Percentiles rank a stretch among this genome's conserved stretches.
Evolutionary conservation across 2,329 filamentous ascomycete species (phyloP).

Genomic region (Rhinocladiella similis): DNA sequence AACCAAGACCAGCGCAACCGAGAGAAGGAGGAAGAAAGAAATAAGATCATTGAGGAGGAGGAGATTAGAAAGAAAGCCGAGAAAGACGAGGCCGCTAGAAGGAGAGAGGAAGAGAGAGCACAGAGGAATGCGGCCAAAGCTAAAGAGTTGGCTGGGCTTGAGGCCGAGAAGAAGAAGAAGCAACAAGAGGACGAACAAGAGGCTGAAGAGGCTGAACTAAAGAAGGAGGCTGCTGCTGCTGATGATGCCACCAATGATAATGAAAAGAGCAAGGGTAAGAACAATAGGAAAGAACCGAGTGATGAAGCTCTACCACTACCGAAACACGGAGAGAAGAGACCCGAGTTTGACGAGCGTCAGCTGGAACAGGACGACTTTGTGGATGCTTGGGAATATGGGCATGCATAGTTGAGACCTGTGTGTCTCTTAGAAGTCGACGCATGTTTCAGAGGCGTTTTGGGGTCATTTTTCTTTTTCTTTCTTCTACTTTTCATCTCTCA

Average conservation of each 20-base stretch:
- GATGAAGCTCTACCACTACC: neutral
- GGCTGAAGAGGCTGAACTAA: conserved; percentile 40
- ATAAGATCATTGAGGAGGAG: conserved; percentile 5
- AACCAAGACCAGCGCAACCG: neutral
- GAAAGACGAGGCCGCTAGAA: conserved; percentile 8
- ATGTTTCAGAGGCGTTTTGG: too few relatives aligned
- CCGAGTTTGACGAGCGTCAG: neutral
- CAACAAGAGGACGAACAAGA: conserved; percentile 26
- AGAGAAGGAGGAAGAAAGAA: neutral
- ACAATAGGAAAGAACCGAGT: neutral
- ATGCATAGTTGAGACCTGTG: too few relatives aligned
- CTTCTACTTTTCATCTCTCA: too few relatives aligned
- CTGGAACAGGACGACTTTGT: neutral
- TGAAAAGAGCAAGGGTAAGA: neutral
- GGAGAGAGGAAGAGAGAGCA: neutral
- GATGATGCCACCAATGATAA: neutral
- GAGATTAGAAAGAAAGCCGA: conserved; percentile 12
- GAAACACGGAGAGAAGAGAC: neutral
- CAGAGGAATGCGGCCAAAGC: conserved; percentile 1
- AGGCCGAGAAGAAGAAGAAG: conserved; percentile 31
- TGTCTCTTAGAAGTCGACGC: too few relatives aligned
- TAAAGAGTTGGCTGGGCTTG: conserved; percentile 1
- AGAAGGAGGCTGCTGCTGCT: conserved; percentile 17
- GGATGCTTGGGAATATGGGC: too few relatives aligned
- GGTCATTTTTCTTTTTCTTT: too few relatives aligned